Base-by-base conservation (phyloP, 1,139 yeast species). In the Suhomyces bribrorum region DNA sequence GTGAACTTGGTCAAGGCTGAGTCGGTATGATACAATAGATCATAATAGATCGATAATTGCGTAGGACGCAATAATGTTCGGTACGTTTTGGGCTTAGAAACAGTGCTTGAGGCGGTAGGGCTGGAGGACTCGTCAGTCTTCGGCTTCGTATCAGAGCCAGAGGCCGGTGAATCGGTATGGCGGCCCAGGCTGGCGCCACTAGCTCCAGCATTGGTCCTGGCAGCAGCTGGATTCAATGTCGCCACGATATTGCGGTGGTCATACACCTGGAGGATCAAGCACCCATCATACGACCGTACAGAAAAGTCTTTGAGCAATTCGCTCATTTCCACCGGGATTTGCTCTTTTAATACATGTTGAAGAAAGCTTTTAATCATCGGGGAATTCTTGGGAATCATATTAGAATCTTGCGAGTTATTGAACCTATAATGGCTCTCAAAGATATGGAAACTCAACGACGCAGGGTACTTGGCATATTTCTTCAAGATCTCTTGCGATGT, bases 241-340 rank as follows among this genome's bases (percentile, higher is more conserved):
- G 44, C 36, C 2, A 64, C 61, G 64, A 67, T 61, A 40, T 66
- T 58, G 31, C 77, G 52, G 59, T 89, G 96, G 58, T 92, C 98
- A 47, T 77, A 79, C 13, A 92, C 84, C 53, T 87, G 88, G 36
- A 92, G 62, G 14, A 92, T 86, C 29, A 90, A 68, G 56, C 95
- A 87, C 0, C 97, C 97, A 59, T 90, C 97, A 57, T 87, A 90
- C 37, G 87, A 77, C 43, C 80, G 77, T 22, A 90, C 78, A 12
- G 90, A 83, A 32, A 92, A 86, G 57, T 90, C 97, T 52, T 87
- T 81, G 40, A 90, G 73, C 14, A 90, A 86, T 61, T 90, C 97
- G 51, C 90, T 81, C 58, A 92, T 81, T 14, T 94, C 90, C 30
- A 88, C 85, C 1, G 97, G 97, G 12, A 92, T 87, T 52, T 83